Percentiles rank a stretch among this genome's conserved stretches.
Conservation (phyloP, 768 basidiomycete species). For the Kwoniella bestiolae region DNA sequence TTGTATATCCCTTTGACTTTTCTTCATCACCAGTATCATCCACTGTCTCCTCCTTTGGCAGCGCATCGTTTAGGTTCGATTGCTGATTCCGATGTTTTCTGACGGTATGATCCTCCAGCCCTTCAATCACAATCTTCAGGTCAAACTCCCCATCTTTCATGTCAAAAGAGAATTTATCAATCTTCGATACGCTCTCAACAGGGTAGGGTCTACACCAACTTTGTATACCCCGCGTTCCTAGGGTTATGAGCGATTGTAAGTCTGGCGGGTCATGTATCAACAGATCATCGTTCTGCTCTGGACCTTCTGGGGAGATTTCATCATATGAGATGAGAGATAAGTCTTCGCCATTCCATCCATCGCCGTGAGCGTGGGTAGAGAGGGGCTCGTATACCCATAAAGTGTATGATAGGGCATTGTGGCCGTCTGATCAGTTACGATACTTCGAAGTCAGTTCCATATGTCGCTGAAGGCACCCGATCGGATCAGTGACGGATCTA, state of each 20-base stretch:
- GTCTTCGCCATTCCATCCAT: constrained; percentile 68
- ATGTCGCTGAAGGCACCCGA: too few species aligned
- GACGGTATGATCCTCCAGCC: background rate
- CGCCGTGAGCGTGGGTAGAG: constrained; percentile 79
- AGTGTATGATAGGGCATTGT: constrained; percentile 75
- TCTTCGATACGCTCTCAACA: constrained; percentile 71
- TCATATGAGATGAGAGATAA: constrained; percentile 53
- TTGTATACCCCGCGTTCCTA: constrained; percentile 77
- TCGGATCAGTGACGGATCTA: too few species aligned
- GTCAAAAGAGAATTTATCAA: constrained; percentile 73
- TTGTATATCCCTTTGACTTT: constrained; percentile 63
- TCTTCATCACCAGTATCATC: background rate
- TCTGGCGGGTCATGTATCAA: constrained; percentile 32
- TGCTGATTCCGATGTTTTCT: background rate
- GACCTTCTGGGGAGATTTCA: constrained; percentile 23
- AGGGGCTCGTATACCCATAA: constrained; percentile 82
- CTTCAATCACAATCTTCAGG: constrained; percentile 64
- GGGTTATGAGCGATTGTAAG: constrained; percentile 31
- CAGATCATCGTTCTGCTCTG: constrained; percentile 31
- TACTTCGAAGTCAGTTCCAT: too few species aligned
- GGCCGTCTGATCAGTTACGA: too few species aligned
- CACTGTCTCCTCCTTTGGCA: background rate
- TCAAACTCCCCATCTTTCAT: constrained; percentile 72
- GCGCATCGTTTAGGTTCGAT: background rate
- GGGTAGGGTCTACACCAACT: constrained; percentile 90